Conservation (phyloP, 495 filamentous ascomycete species). For the Neurospora sp. region DNA sequence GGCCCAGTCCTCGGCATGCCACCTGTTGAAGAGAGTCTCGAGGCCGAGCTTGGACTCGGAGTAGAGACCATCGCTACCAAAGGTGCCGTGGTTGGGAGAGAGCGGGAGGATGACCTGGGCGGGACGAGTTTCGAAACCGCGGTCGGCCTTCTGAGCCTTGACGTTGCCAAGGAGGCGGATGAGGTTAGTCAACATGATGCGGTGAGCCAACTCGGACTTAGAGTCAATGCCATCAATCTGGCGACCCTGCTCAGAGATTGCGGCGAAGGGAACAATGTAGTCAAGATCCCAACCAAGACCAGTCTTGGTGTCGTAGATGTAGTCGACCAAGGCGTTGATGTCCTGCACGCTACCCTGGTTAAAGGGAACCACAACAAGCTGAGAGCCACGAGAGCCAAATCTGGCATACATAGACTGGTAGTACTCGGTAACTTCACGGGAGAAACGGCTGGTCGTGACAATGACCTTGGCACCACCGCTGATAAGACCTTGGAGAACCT, state of each 20-base stretch:
- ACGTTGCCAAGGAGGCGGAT: conserved; percentile 81
- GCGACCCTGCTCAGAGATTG: conserved; percentile 93
- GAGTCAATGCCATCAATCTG: conserved; percentile 97
- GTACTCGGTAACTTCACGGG: conserved; percentile 95
- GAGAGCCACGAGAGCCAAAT: conserved; percentile 85
- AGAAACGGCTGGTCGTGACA: conserved; percentile 93
- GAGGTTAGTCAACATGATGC: conserved; percentile 98
- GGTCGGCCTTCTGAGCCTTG: conserved; percentile 77
- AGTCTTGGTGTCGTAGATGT: conserved; percentile 94
- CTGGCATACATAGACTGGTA: conserved; percentile 98
- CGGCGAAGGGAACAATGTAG: conserved; percentile 91
- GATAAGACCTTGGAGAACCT: conserved; percentile 92
- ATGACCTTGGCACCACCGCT: conserved; percentile 93
- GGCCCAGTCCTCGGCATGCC: conserved; percentile 95
- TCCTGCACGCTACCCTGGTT: conserved; percentile 98
- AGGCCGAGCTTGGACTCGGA: conserved; percentile 95
- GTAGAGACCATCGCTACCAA: conserved; percentile 96
- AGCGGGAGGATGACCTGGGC: conserved; percentile 93
- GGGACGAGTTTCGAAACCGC: conserved; percentile 87
- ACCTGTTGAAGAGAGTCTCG: conserved; percentile 96
- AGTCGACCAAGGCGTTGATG: conserved; percentile 82
- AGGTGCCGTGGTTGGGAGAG: conserved; percentile 96
- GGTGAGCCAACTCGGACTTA: conserved; percentile 94
- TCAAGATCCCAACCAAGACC: conserved; percentile 98
- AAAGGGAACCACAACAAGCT: conserved; percentile 96